A percentile compares a stretch with the other conserved stretches of the same genome.
phyloP scores from a whole-genome alignment of 2,329 filamentous ascomycete species.

The Cladosporium halotolerans region DNA sequence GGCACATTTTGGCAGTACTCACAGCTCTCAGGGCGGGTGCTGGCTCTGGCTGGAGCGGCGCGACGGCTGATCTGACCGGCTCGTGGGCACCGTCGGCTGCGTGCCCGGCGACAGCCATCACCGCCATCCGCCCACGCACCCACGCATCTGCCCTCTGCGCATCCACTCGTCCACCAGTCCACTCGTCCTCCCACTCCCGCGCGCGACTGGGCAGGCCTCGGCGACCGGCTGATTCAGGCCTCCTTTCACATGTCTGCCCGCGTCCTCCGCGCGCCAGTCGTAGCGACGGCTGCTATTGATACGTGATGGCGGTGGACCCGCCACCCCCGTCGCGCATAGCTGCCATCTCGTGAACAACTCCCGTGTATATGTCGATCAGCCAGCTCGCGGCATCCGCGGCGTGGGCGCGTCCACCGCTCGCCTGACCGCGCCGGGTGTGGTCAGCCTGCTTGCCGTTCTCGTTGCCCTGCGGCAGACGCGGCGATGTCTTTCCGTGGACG shows the following conservation, averaged over 20 bases:
- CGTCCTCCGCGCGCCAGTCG: too few species aligned
- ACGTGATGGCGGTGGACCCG: not conserved
- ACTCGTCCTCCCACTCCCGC: not conserved
- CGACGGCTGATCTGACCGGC: not conserved
- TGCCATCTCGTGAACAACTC: not conserved
- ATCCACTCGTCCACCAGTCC: too few species aligned
- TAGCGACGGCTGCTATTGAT: not conserved
- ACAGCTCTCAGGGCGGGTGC: not conserved
- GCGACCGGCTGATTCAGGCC: not conserved
- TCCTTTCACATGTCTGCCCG: slow-evolving; percentile 2
- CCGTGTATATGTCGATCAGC: not conserved
- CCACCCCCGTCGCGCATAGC: not conserved
- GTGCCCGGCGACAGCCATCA: too few species aligned
- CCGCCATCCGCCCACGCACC: too few species aligned
- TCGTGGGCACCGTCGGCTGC: too few species aligned
- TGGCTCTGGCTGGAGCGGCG: not conserved
- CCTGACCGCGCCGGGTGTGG: slow-evolving; percentile 7
- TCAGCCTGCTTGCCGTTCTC: not conserved
- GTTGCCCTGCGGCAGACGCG: not conserved
- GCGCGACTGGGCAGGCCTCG: not conserved
- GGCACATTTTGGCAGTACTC: not conserved
- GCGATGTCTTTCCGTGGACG: not conserved
- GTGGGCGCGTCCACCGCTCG: not conserved
- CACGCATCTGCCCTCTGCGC: not conserved
- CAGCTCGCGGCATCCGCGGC: not conserved